Percentiles rank a stretch among this genome's conserved stretches.
Evolutionary conservation across 768 basidiomycete genomes (phyloP).

Genomic region (Lactarius tabidus): DNA sequence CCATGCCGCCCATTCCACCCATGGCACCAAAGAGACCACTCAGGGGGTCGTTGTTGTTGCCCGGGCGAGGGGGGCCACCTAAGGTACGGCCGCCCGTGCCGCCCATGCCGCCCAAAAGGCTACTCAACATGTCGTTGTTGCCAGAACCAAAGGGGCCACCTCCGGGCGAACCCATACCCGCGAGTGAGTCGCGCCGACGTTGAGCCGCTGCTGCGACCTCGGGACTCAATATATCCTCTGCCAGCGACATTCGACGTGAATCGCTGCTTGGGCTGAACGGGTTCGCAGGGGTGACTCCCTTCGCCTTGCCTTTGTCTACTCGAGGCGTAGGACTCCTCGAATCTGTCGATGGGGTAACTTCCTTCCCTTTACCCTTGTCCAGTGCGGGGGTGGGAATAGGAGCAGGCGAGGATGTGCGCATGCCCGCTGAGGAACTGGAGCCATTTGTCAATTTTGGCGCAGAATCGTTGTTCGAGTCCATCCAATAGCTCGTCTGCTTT

Average conservation of each 20-base stretch:
- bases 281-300: neutral
- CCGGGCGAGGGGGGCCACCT: neutral
- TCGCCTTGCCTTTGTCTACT: constrained; percentile 8
- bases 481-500: constrained; percentile 11
- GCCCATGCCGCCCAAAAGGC: neutral
- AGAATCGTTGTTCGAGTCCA: neutral
- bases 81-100: neutral
- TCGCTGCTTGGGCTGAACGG: neutral
- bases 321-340: neutral
- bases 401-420: neutral
- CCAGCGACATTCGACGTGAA: neutral
- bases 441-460: neutral
- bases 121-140: neutral
- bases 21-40: neutral
- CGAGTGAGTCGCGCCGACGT: constrained; percentile 1
- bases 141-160: neutral
- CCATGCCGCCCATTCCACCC: neutral
- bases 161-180: neutral
- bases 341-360: neutral
- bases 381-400: neutral
- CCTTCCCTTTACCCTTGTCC: neutral
- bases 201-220: constrained; percentile 4
- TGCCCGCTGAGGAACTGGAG: neutral
- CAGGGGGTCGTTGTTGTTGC: neutral
- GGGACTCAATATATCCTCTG: constrained; percentile 14